These are phyloP conservation scores for Ceratocystiopsis brevicomis DNA, from an alignment of 2,329 filamentous ascomycete species.

Conservation along the genomic window DNA sequence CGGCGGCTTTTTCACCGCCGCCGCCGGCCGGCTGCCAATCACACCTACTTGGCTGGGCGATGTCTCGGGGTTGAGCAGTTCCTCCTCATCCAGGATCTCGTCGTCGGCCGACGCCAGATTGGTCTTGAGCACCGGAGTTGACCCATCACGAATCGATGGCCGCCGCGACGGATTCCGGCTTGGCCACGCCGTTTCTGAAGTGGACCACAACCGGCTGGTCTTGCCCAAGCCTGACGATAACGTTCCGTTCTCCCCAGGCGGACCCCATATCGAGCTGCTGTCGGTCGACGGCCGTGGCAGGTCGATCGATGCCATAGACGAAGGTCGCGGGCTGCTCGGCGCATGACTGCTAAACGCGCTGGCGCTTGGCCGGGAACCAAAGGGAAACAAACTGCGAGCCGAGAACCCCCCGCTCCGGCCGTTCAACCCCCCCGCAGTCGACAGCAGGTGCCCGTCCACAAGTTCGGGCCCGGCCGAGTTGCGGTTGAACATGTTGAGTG, in stretches of 20 bases:
- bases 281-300: slow-evolving; percentile 64
- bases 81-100: slow-evolving; percentile 41
- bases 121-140: slow-evolving; percentile 42
- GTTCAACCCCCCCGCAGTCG: slow-evolving; percentile 1
- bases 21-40: slow-evolving; percentile 58
- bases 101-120: slow-evolving; percentile 45
- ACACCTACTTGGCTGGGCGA: slow-evolving; percentile 42
- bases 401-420: slow-evolving; percentile 16
- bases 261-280: slow-evolving; percentile 55
- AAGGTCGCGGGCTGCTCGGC: slow-evolving; percentile 42
- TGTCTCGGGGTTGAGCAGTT: slow-evolving; percentile 30
- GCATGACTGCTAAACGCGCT: slow-evolving; percentile 33
- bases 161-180: slow-evolving; percentile 58
- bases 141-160: slow-evolving; percentile 56
- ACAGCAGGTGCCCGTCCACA: slow-evolving; percentile 11
- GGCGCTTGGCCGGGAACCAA: slow-evolving; percentile 29
- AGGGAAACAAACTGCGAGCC: slow-evolving; percentile 25
- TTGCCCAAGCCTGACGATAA: slow-evolving; percentile 21
- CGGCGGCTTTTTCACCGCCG: slow-evolving; percentile 20
- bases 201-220: slow-evolving; percentile 44
- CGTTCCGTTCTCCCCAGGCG: slow-evolving; percentile 22
- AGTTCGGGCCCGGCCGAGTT: slow-evolving; percentile 30
- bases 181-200: slow-evolving; percentile 22
- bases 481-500: slow-evolving; percentile 38
- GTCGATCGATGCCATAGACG: slow-evolving; percentile 49